Evolutionary conservation across 2,329 filamentous ascomycete species (phyloP), one percentile per base, ranked within the genome.

Genomic region (Botryotinia globosa): DNA sequence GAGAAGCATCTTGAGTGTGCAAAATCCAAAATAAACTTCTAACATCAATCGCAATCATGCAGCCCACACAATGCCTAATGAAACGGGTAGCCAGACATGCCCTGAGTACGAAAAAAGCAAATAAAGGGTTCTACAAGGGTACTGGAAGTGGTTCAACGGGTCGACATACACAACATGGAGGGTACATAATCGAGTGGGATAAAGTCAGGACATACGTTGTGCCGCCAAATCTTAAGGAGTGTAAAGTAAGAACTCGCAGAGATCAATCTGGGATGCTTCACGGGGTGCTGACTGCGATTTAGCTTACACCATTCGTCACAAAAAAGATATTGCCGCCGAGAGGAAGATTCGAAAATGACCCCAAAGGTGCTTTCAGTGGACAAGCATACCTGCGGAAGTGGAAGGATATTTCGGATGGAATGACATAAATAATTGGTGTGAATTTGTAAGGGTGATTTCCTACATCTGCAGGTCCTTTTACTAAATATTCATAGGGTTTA

Each of bases 61-160:
- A 89, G 81, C 88, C 92, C 72, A 92, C 92, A 25, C 85, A 88
- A 79, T 82, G 85, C 76, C 90, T 97, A 79, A 87, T 87, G 78
- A 85, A 89, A 81, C 87, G 88, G 73, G 88, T 94, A 79, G 88
- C 90, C 83, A 94, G 95, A 80, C 85, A 94, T 73, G 87, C 88
- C 70, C 88, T 99, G 80, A 98, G 93, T 20, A 97, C 95, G 77
- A 99, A 99, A 84, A 91, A 96, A 83, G 91, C 95, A 81, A 92
- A 92, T 82, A 93, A 94, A 81, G 95, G 94, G 77, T 99, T 91
- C 89, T 99, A 99, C 89, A 98, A 98, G 87, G 96, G 96, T 81
- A 98, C 92, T 79, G 88, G 94, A 64, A 91, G 94, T 0, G 96
- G 96, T 2, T 90, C 92, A 59, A 94, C 97, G 90, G 96, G 96